Conservation (phyloP, 2,329 filamentous ascomycete species). For the Colletotrichum neosansevieriae region DNA sequence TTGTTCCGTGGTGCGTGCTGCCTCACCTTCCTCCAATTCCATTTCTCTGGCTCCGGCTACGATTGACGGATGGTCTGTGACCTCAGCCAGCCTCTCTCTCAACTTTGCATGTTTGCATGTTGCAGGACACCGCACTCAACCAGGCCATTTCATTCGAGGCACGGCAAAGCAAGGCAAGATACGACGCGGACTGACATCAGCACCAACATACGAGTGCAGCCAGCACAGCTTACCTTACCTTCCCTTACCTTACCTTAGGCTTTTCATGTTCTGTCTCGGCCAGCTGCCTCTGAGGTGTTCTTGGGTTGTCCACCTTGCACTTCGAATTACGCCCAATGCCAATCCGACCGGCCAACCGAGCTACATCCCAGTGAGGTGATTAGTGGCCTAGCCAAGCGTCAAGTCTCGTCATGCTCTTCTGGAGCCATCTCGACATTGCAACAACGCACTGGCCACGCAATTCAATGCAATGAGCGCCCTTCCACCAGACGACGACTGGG, state of each 20-base stretch:
- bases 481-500: slow-evolving; percentile 34
- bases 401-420: slow-evolving; percentile 25
- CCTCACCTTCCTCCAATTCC: background rate
- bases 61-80: slow-evolving; percentile 17
- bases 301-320: too few species aligned
- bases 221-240: slow-evolving; percentile 1
- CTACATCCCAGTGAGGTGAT: slow-evolving; percentile 10
- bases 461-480: slow-evolving; percentile 37
- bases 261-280: background rate
- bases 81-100: slow-evolving; percentile 10
- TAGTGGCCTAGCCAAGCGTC: slow-evolving; percentile 23
- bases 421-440: slow-evolving; percentile 32
- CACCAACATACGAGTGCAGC: background rate
- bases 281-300: background rate
- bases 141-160: slow-evolving; percentile 5
- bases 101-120: slow-evolving; percentile 7
- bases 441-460: slow-evolving; percentile 36
- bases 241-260: background rate
- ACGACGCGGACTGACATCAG: slow-evolving; percentile 17
- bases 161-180: slow-evolving; percentile 9
- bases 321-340: background rate
- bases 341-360: slow-evolving; percentile 12
- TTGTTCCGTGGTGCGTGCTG: too few species aligned
- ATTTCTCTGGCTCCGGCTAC: background rate
- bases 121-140: background rate